Percentiles rank a stretch among this genome's conserved stretches.
phyloP scores from a whole-genome alignment of 2,329 filamentous ascomycete genomes.

The Rhynchosporium agropyri region DNA sequence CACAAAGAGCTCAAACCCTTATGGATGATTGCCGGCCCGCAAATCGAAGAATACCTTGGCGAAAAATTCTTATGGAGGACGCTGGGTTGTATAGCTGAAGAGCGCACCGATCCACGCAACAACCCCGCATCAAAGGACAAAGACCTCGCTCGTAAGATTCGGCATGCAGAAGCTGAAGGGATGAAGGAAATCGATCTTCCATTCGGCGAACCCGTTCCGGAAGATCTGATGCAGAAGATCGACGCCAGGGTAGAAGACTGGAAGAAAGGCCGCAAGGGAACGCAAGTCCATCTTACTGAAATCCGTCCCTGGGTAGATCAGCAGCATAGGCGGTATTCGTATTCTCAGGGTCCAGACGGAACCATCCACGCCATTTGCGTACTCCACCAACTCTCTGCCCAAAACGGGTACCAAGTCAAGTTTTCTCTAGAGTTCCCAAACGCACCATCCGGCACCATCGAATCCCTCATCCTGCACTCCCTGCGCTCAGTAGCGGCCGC shows the following conservation, averaged over 20 bases:
- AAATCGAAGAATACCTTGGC: constrained; percentile 78
- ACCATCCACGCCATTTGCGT: constrained; percentile 78
- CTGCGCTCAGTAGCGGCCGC: constrained; percentile 57
- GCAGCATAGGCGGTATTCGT: constrained; percentile 83
- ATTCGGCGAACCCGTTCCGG: constrained; percentile 62
- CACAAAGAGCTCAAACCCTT: constrained; percentile 77
- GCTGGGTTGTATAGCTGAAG: constrained; percentile 84
- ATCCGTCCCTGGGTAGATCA: constrained; percentile 86
- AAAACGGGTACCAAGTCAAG: constrained; percentile 91
- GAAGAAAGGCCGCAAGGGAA: constrained; percentile 78
- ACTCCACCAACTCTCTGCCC: constrained; percentile 76
- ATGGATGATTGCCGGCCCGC: constrained; percentile 84
- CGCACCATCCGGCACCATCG: constrained; percentile 84
- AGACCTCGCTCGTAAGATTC: constrained; percentile 79
- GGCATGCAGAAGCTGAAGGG: constrained; percentile 83
- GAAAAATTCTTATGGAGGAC: constrained; percentile 84
- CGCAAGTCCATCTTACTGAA: constrained; percentile 87
- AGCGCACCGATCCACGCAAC: constrained; percentile 76
- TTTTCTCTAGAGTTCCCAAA: constrained; percentile 93
- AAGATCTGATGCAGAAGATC: constrained; percentile 69
- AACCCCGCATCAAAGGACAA: constrained; percentile 68
- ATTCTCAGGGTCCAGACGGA: constrained; percentile 70
- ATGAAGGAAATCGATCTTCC: constrained; percentile 77
- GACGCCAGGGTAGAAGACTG: constrained; percentile 77
- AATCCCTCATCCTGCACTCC: constrained; percentile 75